Percentiles rank a stretch among this genome's conserved stretches.
Conservation (phyloP, 306 rosid genomes). For the Clitoria ternatea region DNA sequence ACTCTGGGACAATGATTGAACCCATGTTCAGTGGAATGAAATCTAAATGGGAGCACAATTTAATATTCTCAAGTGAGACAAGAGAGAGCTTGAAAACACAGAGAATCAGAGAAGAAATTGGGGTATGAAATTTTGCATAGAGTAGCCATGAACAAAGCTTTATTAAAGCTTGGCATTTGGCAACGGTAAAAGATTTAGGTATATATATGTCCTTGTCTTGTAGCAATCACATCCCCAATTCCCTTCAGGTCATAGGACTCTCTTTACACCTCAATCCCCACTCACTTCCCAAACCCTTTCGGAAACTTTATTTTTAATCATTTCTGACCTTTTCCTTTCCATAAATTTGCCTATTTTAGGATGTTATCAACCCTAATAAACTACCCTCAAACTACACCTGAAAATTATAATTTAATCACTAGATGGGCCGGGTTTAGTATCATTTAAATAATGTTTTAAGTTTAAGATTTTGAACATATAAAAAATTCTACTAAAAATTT, state of each 20-base stretch:
- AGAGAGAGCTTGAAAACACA: slow-evolving; percentile 1
- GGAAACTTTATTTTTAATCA: too few species aligned
- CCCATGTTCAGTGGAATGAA: slow-evolving; percentile 16
- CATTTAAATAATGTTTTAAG: too few species aligned
- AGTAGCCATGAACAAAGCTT: slow-evolving; percentile 17
- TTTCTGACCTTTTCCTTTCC: too few species aligned
- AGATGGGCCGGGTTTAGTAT: too few species aligned
- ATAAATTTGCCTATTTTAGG: too few species aligned
- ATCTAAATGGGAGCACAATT: not conserved
- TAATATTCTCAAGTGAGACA: slow-evolving; percentile 15
- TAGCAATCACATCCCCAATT: slow-evolving; percentile 36
- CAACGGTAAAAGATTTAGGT: slow-evolving; percentile 26
- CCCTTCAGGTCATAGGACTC: slow-evolving; percentile 17
- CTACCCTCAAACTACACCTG: too few species aligned
- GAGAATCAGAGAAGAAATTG: not conserved
- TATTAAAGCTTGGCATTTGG: not conserved
- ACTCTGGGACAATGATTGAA: slow-evolving; percentile 22
- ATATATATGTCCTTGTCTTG: slow-evolving; percentile 42
- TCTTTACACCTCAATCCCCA: slow-evolving; percentile 42
- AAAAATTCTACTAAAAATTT: too few species aligned
- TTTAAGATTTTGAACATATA: too few species aligned
- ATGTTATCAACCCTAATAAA: too few species aligned
- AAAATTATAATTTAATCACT: too few species aligned
- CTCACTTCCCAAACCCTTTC: not conserved
- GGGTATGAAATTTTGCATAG: not conserved